Conservation (phyloP, 1,284 basidiomycete genomes). For the Cryptococcus floricola region DNA sequence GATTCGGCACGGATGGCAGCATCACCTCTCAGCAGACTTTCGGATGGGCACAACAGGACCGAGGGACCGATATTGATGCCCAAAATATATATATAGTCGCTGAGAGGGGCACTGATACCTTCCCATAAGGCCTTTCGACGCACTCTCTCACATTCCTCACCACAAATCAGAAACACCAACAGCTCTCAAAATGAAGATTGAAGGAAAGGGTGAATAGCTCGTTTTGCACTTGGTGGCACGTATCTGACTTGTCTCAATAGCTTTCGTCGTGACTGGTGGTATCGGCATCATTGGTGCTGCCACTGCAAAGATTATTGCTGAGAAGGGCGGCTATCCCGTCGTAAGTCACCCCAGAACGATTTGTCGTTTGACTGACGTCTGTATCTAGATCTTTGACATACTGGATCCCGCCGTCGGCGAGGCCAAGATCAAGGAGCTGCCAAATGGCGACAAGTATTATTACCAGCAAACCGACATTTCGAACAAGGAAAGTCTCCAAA, state of each 20-base stretch:
- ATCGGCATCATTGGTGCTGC: background rate
- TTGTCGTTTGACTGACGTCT: background rate
- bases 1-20: no score
- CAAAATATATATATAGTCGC: no score
- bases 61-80: no score
- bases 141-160: no score
- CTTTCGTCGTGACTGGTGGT: slow-evolving; percentile 7
- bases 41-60: no score
- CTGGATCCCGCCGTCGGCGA: slow-evolving; percentile 12
- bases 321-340: slow-evolving; percentile 1
- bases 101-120: no score
- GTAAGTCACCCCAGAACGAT: background rate
- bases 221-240: background rate
- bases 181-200: background rate
- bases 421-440: slow-evolving; percentile 10
- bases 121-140: no score
- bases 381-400: slow-evolving; percentile 20
- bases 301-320: background rate
- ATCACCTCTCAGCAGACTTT: no score
- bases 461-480: slow-evolving; percentile 29
- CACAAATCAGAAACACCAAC: background rate
- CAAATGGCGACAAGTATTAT: slow-evolving; percentile 14
- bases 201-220: background rate
- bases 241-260: background rate
- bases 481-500: slow-evolving; percentile 23